Conservation (phyloP, 164 flowering plant species). For the Magnolia changhungtana region DNA sequence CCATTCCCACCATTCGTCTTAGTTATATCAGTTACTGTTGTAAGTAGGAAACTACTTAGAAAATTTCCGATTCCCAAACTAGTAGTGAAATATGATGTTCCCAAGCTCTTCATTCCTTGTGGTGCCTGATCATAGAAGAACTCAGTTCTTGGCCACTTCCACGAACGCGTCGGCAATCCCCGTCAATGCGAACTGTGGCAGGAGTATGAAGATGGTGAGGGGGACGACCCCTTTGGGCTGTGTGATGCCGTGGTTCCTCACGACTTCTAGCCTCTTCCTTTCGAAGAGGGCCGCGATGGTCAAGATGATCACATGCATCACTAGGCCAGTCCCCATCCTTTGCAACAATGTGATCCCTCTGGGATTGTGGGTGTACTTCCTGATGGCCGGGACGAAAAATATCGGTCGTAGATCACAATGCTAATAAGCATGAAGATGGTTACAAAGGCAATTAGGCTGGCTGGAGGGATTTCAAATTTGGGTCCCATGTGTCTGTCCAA, state of each 20-base stretch:
- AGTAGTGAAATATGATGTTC: conserved; percentile 50
- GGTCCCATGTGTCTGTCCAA: conserved; percentile 38
- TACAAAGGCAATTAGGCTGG: conserved; percentile 36
- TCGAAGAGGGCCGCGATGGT: conserved; percentile 39
- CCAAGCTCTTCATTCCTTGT: conserved; percentile 59
- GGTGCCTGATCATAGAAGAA: conserved; percentile 76
- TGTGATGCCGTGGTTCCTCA: conserved; percentile 24
- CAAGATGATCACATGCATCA: conserved; percentile 48
- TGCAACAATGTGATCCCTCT: conserved; percentile 64
- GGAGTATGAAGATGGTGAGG: conserved; percentile 43
- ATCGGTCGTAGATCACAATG: conserved; percentile 50
- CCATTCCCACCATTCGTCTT: conserved; percentile 35
- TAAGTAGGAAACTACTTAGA: conserved; percentile 45
- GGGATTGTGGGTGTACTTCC: conserved; percentile 50
- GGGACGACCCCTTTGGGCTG: conserved; percentile 28
- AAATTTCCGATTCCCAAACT: conserved; percentile 54
- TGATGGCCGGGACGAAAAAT: conserved; percentile 31
- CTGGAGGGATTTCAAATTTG: conserved; percentile 47
- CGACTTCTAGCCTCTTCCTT: conserved; percentile 39
- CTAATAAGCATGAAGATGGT: conserved; percentile 51
- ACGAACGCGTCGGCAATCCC: conserved; percentile 53
- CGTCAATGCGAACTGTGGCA: conserved; percentile 51
- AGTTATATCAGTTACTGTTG: conserved; percentile 36
- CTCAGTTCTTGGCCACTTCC: conserved; percentile 56
- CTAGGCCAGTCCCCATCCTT: conserved; percentile 57